Conservation (phyloP, 75 land plant genomes). For the Pseudotsuga menziesii region DNA sequence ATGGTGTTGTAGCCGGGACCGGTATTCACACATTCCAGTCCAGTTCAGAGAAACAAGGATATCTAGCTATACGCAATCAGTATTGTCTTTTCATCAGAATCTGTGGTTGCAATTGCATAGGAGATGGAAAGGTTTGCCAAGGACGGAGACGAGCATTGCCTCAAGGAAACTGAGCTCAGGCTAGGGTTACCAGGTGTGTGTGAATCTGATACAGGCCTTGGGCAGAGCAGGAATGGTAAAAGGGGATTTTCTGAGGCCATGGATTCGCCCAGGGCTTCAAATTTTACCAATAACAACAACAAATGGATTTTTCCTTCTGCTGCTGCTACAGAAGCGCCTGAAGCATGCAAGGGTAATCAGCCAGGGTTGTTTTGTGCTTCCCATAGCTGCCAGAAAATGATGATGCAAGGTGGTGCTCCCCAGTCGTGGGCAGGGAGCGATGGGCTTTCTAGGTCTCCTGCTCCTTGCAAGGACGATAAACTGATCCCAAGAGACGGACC, state of each 20-base stretch:
- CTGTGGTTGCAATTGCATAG: not conserved
- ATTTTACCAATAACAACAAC: slow-evolving; percentile 21
- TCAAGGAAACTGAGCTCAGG: slow-evolving; percentile 53
- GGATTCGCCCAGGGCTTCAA: slow-evolving; percentile 29
- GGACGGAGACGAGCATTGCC: not conserved
- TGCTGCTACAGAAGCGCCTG: not conserved
- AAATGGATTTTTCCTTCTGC: not conserved
- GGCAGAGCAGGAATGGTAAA: slow-evolving; percentile 18
- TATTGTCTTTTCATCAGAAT: no score
- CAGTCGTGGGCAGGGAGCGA: not conserved
- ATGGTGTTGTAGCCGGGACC: not conserved
- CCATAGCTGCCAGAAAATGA: not conserved
- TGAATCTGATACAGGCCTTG: not conserved
- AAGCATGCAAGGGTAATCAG: not conserved
- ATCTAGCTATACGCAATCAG: no score
- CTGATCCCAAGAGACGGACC: not conserved
- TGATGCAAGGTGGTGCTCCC: not conserved
- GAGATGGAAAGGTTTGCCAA: not conserved
- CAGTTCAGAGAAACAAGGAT: no score
- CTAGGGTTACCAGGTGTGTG: slow-evolving; percentile 58
- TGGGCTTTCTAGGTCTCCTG: not conserved
- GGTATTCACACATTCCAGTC: no score
- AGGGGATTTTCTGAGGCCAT: slow-evolving; percentile 55
- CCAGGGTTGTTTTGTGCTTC: not conserved
- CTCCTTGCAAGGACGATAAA: not conserved